phyloP scores from a whole-genome alignment of 768 basidiomycete species.

The Sutorius australiensis region DNA sequence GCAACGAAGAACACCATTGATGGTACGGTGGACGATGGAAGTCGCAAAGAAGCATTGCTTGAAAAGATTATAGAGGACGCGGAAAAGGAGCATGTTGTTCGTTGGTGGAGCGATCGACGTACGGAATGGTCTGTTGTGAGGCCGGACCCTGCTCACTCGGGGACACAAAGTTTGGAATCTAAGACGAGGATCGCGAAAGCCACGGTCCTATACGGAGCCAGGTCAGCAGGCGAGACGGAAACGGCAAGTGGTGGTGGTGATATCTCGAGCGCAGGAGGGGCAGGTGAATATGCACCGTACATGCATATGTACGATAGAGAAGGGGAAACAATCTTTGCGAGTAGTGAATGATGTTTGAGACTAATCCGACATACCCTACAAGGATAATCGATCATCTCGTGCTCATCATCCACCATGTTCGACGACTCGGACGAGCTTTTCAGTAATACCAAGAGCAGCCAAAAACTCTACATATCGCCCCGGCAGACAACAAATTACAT shows the following conservation, averaged over 20 bases:
- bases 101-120: slow-evolving; percentile 66
- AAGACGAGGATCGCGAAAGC: too few species aligned
- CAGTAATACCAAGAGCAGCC: not conserved
- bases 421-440: slow-evolving; percentile 1
- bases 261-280: too few species aligned
- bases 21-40: slow-evolving; percentile 26
- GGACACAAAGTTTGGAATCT: not conserved
- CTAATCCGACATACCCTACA: not conserved
- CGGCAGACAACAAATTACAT: slow-evolving; percentile 18
- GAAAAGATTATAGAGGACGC: slow-evolving; percentile 64
- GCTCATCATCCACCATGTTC: slow-evolving; percentile 3
- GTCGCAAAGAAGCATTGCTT: slow-evolving; percentile 50
- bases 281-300: too few species aligned
- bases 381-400: not conserved
- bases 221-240: not conserved
- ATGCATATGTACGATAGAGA: too few species aligned
- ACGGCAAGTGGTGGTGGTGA: too few species aligned
- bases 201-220: slow-evolving; percentile 11
- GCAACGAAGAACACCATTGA: slow-evolving; percentile 39
- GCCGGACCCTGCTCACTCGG: not conserved
- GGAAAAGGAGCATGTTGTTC: slow-evolving; percentile 63
- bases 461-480: slow-evolving; percentile 11
- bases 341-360: too few species aligned
- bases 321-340: too few species aligned
- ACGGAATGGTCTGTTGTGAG: slow-evolving; percentile 18